Percentiles rank a stretch among this genome's conserved stretches.
Evolutionary conservation across 331 rosid species (phyloP).

Genomic region (Telfairia occidentalis): DNA sequence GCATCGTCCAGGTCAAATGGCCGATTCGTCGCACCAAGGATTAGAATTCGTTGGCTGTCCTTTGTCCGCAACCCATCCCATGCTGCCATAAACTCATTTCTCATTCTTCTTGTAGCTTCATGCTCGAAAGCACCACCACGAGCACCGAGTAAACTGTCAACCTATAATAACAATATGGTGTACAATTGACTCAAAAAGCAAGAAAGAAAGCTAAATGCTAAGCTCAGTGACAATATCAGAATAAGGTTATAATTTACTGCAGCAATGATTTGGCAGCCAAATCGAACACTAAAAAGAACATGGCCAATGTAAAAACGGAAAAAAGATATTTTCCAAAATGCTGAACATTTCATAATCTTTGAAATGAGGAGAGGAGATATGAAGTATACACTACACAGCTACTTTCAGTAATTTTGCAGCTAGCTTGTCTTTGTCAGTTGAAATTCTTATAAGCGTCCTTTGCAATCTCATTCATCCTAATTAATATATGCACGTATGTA

Average conservation of each 20-base stretch:
- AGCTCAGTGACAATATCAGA: neutral
- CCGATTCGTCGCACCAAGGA: slow-evolving; percentile 94
- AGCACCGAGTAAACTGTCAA: slow-evolving; percentile 98
- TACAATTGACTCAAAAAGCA: slow-evolving; percentile 10
- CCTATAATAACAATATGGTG: slow-evolving; percentile 31
- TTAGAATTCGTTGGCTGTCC: slow-evolving; percentile 83
- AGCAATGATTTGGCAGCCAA: no score
- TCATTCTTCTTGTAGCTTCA: slow-evolving; percentile 98
- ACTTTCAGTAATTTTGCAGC: neutral
- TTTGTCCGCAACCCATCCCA: slow-evolving; percentile 99
- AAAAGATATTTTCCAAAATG: neutral
- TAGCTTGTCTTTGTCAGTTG: neutral
- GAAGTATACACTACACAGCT: neutral
- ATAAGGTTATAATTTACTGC: no score
- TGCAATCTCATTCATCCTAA: no score
- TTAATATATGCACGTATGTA: no score
- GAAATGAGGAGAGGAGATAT: neutral
- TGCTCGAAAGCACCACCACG: slow-evolving; percentile 98
- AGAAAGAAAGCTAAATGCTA: neutral
- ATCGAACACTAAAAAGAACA: neutral
- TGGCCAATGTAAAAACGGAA: neutral
- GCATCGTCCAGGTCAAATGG: slow-evolving; percentile 98
- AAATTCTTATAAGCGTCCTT: no score
- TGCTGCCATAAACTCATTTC: slow-evolving; percentile 99
- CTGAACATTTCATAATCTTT: neutral